phyloP scores from a whole-genome alignment of 2,329 filamentous ascomycete genomes.

The Uncinocarpus reesii region DNA sequence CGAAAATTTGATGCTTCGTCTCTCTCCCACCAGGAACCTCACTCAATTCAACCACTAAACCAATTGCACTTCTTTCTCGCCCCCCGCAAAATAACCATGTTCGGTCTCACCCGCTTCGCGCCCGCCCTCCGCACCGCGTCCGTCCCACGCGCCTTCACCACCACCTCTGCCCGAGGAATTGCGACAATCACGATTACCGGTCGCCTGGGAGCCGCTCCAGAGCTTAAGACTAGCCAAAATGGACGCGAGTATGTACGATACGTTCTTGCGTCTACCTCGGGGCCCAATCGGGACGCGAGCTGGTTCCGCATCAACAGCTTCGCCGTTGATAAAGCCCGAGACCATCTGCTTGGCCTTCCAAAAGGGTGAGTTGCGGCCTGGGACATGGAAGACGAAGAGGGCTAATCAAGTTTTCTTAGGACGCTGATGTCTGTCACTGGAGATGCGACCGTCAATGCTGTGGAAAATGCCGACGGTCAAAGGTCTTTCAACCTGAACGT shows the following conservation, averaged over 20 bases:
- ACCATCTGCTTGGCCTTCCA: conserved; percentile 60
- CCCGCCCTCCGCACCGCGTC: conserved; percentile 39
- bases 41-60: no score
- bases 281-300: conserved; percentile 62
- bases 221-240: conserved; percentile 57
- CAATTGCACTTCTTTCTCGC: background rate
- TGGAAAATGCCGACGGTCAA: conserved; percentile 61
- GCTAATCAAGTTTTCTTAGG: conserved; percentile 37
- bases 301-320: conserved; percentile 80
- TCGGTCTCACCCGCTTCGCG: conserved; percentile 44
- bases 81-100: conserved; percentile 26
- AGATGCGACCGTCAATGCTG: conserved; percentile 59
- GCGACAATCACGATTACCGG: conserved; percentile 81
- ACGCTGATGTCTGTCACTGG: conserved; percentile 74
- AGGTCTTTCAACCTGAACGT: conserved; percentile 54
- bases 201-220: conserved; percentile 68
- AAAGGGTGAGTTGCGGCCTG: conserved; percentile 62
- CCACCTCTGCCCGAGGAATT: conserved; percentile 49
- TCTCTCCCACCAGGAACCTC: no score
- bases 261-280: conserved; percentile 58
- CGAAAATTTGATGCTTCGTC: no score
- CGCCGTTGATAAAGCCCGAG: conserved; percentile 55
- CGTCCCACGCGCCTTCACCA: conserved; percentile 59
- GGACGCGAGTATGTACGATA: conserved; percentile 70
- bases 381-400: background rate